phyloP scores from a whole-genome alignment of 2,329 filamentous ascomycete species.

The Neofusicoccum sp. region DNA sequence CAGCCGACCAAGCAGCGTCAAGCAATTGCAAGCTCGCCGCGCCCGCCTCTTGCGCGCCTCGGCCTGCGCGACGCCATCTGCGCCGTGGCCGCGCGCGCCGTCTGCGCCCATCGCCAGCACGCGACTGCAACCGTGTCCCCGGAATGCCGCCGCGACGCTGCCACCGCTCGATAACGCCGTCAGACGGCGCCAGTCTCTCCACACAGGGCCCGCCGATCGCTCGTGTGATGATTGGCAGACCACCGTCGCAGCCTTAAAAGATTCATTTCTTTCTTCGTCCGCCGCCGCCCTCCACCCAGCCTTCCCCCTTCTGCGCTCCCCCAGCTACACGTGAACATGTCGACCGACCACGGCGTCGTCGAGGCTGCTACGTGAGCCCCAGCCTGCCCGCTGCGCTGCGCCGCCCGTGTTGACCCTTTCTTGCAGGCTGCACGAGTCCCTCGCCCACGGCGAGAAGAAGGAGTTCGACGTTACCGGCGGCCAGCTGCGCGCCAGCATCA shows the following conservation, averaged over 20 bases:
- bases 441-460: constrained; percentile 2
- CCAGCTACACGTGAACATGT: neutral
- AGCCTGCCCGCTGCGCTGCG: neutral
- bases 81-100: neutral
- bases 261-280: neutral
- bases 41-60: neutral
- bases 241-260: neutral
- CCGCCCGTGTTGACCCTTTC: neutral
- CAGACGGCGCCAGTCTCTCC: neutral
- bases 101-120: no score
- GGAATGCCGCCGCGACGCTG: no score
- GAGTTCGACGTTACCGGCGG: constrained; percentile 5
- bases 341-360: constrained; percentile 14
- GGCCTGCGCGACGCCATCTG: neutral
- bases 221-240: constrained; percentile 13
- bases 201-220: constrained; percentile 10
- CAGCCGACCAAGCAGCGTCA: constrained; percentile 9
- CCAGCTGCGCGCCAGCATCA: constrained; percentile 7
- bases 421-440: constrained; percentile 1
- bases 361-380: constrained; percentile 1
- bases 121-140: no score
- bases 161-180: neutral
- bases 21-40: neutral
- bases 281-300: neutral
- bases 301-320: neutral